Percentiles rank a stretch among this genome's conserved stretches.
phyloP scores from a whole-genome alignment of 2,329 filamentous ascomycete species.

The Chaetomium strumarium region DNA sequence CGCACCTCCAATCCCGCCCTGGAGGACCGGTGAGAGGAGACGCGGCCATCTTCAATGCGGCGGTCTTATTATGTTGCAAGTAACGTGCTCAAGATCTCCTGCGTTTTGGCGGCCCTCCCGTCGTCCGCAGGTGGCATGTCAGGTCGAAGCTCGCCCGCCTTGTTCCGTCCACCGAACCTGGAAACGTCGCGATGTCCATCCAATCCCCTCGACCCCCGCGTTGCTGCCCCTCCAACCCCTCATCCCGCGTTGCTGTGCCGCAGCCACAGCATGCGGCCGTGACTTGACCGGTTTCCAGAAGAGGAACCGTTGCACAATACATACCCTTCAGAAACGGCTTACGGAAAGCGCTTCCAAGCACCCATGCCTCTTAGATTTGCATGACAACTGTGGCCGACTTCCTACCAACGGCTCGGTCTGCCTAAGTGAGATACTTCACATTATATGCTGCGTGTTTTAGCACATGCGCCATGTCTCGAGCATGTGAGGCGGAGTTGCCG shows the following conservation, averaged over 20 bases:
- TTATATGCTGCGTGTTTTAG: too few species aligned
- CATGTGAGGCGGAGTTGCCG: too few species aligned
- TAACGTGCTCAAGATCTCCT: not conserved
- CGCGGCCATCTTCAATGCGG: too few species aligned
- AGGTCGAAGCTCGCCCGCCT: not conserved
- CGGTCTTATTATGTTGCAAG: not conserved
- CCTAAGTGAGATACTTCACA: too few species aligned
- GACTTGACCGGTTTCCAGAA: not conserved
- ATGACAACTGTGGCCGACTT: too few species aligned
- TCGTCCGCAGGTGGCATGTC: not conserved
- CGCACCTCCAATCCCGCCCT: not conserved
- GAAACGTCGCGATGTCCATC: not conserved
- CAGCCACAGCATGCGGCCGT: slow-evolving; percentile 6
- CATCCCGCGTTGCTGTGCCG: slow-evolving; percentile 15
- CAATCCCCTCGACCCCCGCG: not conserved
- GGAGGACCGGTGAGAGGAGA: too few species aligned
- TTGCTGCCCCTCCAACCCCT: slow-evolving; percentile 4
- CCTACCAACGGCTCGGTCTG: too few species aligned
- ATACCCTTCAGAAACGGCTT: not conserved
- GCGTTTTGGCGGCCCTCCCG: not conserved
- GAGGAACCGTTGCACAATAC: not conserved
- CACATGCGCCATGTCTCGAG: too few species aligned
- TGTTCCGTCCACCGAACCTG: not conserved
- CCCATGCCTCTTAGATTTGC: too few species aligned
- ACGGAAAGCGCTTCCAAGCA: too few species aligned